phyloP scores from a whole-genome alignment of 1,139 yeast species.

The Suhomyces ambrosiae region DNA sequence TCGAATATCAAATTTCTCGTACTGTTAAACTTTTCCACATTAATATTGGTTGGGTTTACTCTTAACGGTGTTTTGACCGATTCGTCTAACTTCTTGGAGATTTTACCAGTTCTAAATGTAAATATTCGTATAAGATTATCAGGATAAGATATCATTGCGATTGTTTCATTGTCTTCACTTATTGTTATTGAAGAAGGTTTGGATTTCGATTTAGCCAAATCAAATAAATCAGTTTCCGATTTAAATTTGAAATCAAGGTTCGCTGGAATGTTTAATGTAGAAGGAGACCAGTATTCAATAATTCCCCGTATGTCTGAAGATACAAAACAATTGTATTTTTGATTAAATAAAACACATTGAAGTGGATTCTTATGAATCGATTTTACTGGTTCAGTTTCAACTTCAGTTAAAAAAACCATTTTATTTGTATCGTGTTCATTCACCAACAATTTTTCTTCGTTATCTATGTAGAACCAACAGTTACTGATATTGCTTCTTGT shows the following conservation, averaged over 20 bases:
- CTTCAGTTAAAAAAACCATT: constrained; percentile 25
- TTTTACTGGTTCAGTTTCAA: constrained; percentile 14
- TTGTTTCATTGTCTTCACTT: constrained; percentile 28
- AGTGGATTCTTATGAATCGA: constrained; percentile 35
- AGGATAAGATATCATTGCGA: constrained; percentile 29
- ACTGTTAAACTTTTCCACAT: constrained; percentile 12
- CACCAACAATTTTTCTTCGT: constrained; percentile 21
- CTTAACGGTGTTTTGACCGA: constrained; percentile 20
- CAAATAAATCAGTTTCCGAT: constrained; percentile 45
- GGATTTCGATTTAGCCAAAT: constrained; percentile 36
- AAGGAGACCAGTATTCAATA: constrained; percentile 46
- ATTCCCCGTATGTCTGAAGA: constrained; percentile 43
- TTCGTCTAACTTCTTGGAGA: constrained; percentile 21
- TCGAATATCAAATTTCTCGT: constrained; percentile 31
- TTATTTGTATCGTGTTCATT: constrained; percentile 23
- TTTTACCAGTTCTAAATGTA: constrained; percentile 36
- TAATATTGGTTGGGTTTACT: constrained; percentile 23
- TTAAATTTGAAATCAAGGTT: constrained; percentile 36
- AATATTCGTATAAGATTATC: constrained; percentile 37
- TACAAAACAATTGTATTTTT: constrained; percentile 32
- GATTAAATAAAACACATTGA: constrained; percentile 29
- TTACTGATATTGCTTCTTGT: constrained; percentile 13
- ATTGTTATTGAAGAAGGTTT: constrained; percentile 23
- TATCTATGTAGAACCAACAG: constrained; percentile 24
- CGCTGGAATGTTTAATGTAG: constrained; percentile 15